Evolutionary conservation across 1,284 basidiomycete species (phyloP), one percentile per base, ranked within the genome.

Genomic region (Thecaphora thlaspeos): DNA sequence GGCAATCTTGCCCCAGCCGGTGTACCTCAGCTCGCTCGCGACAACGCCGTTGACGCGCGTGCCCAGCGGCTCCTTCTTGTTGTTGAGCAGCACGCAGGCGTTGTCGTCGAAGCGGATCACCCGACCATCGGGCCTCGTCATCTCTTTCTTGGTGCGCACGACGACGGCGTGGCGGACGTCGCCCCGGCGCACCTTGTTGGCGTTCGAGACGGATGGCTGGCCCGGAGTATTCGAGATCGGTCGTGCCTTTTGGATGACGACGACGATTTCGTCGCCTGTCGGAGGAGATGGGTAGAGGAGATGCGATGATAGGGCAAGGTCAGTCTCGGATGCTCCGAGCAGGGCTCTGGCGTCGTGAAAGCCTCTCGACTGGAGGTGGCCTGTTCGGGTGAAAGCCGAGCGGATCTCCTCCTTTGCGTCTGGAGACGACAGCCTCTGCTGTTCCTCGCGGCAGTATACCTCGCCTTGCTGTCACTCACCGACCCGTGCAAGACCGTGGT

Each of bases 251-350:
- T 95, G 90, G 66, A 99, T 87, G 54, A 99, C 93, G 55, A 92
- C 93, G 58, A 96, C 91, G 59, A 97, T 91, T 80, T 97, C 94
- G 81, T 99, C 95, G 43, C 94, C 94, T 80, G 11, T n/a, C n/a
- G n/a, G n/a, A n/a, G n/a, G n/a, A n/a, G n/a, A n/a, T n/a, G n/a
- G n/a, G n/a, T n/a, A n/a, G n/a, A n/a, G n/a, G n/a, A n/a, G n/a
- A n/a, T n/a, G n/a, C n/a, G n/a, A n/a, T n/a, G n/a, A n/a, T n/a
- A n/a, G n/a, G n/a, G n/a, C n/a, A n/a, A n/a, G n/a, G 42, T 51
- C 41, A 41, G 41, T 40, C 14, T 8, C 18, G 26, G n/a, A n/a
- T n/a, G n/a, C n/a, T n/a, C n/a, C n/a, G n/a, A n/a, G n/a, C n/a
- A n/a, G n/a, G n/a, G n/a, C n/a, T n/a, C n/a, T n/a, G n/a, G n/a